Percentiles rank a stretch among this genome's conserved stretches.
phyloP scores from a whole-genome alignment of 306 rosid genomes.

The Fragaria vesca region DNA sequence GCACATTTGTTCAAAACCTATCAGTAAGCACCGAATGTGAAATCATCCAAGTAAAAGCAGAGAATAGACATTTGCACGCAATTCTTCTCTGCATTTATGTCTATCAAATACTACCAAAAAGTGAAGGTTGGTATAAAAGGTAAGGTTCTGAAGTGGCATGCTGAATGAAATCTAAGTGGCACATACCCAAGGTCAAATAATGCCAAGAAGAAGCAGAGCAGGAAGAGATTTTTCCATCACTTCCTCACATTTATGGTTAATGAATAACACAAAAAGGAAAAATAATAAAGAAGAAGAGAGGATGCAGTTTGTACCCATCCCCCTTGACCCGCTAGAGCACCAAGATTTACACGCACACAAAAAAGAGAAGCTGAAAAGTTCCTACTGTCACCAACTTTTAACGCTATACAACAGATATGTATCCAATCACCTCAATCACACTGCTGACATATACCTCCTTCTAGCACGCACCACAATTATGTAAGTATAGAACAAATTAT shows the following conservation, averaged over 20 bases:
- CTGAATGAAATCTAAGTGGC: background rate
- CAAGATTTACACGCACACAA: background rate
- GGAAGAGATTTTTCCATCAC: background rate
- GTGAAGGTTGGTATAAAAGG: background rate
- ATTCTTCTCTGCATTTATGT: background rate
- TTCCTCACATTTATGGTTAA: background rate
- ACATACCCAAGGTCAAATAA: background rate
- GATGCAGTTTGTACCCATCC: background rate
- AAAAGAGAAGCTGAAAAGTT: background rate
- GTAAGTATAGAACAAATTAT: background rate
- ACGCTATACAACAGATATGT: background rate
- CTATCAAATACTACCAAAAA: background rate
- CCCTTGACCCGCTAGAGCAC: background rate
- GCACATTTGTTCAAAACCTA: background rate
- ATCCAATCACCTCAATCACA: background rate
- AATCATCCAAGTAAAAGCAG: background rate
- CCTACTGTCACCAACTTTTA: background rate
- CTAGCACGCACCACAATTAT: background rate
- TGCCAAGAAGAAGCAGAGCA: background rate
- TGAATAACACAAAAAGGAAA: background rate
- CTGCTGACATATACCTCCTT: background rate
- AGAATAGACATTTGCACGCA: background rate
- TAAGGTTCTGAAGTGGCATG: background rate
- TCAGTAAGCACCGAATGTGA: background rate
- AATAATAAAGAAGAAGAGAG: background rate